These are phyloP conservation scores for Nothopassalora personata DNA, from an alignment of 2,329 filamentous ascomycete genomes.

Conservation along the genomic window DNA sequence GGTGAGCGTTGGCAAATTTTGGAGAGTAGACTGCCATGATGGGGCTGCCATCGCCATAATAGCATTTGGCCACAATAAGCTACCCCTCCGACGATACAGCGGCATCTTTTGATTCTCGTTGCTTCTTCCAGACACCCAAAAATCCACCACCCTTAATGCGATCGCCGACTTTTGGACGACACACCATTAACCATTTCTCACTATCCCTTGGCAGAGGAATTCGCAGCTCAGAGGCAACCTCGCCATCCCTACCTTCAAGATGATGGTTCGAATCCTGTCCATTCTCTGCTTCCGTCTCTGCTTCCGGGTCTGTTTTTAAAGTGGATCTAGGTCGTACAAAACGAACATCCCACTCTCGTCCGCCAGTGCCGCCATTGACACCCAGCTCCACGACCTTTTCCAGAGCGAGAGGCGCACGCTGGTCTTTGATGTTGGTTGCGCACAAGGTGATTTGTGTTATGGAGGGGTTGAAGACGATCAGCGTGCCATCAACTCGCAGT, in stretches of 20 bases:
- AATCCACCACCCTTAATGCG: slow-evolving; percentile 36
- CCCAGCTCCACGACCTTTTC: slow-evolving; percentile 58
- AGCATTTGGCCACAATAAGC: neutral
- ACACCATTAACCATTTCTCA: slow-evolving; percentile 27
- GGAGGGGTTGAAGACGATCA: slow-evolving; percentile 69
- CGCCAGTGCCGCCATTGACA: slow-evolving; percentile 45
- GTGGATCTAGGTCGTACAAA: slow-evolving; percentile 40
- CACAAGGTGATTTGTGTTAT: slow-evolving; percentile 72
- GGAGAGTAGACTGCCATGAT: no score
- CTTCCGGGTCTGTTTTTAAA: slow-evolving; percentile 3
- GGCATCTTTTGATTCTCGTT: slow-evolving; percentile 21
- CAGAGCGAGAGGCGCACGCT: slow-evolving; percentile 52
- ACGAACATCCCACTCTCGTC: slow-evolving; percentile 61
- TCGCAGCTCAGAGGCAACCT: neutral
- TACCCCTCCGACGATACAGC: slow-evolving; percentile 11
- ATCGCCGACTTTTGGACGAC: slow-evolving; percentile 38
- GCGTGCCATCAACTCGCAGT: slow-evolving; percentile 57
- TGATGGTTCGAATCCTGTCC: neutral
- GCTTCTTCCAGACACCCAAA: slow-evolving; percentile 34
- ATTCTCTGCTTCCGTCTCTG: neutral
- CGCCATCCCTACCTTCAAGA: slow-evolving; percentile 1
- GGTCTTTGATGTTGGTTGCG: slow-evolving; percentile 49
- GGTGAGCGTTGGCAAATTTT: slow-evolving; percentile 29
- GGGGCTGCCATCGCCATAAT: no score
- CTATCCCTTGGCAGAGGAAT: neutral